phyloP scores from a whole-genome alignment of 2,329 filamentous ascomycete genomes.

The Botrytis fragariae region DNA sequence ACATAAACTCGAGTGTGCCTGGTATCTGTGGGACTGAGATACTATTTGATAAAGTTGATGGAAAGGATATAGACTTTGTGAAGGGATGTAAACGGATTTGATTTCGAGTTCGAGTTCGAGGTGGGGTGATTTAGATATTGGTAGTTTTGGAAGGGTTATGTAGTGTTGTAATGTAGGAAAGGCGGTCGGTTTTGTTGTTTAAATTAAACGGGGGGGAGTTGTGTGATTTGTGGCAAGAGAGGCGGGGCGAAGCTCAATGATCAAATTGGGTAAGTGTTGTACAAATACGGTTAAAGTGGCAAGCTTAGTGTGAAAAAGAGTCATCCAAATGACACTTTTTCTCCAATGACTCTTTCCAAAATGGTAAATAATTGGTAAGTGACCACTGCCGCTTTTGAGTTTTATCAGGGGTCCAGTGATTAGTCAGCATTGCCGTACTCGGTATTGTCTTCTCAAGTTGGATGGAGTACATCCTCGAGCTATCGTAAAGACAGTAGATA shows the following conservation, averaged over 20 bases:
- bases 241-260: neutral
- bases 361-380: neutral
- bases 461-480: neutral
- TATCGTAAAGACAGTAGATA: neutral
- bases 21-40: constrained; percentile 39
- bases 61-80: constrained; percentile 3
- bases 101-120: constrained; percentile 25
- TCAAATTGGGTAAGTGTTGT: neutral
- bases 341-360: neutral
- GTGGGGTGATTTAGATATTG: constrained; percentile 28
- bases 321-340: neutral
- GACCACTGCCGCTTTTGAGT: neutral
- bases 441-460: neutral
- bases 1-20: constrained; percentile 87
- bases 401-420: neutral
- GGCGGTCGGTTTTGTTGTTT: neutral
- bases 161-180: neutral
- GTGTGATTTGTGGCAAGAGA: constrained; percentile 3
- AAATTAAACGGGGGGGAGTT: neutral
- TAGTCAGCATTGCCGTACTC: neutral
- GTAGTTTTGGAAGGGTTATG: constrained; percentile 1
- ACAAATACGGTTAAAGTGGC: neutral
- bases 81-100: constrained; percentile 26
- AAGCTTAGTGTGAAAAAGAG: neutral
- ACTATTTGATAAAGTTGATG: constrained; percentile 13